Conservation (phyloP, 192 early-diverging fungal species). For the Mortierella alpina region DNA sequence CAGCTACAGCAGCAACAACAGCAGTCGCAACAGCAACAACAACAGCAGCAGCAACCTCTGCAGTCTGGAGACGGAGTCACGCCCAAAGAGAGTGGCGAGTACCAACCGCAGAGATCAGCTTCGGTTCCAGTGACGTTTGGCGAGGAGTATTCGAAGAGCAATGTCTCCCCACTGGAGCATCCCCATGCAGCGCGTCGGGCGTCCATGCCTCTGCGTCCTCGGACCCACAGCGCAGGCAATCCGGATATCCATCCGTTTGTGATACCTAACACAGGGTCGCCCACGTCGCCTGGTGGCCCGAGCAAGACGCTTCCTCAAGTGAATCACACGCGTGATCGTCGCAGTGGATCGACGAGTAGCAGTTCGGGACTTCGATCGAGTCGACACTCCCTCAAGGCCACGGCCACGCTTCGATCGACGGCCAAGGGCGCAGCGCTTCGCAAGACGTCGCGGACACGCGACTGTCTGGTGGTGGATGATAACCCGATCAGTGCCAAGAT, state of each 20-base stretch:
- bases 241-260: conserved; percentile 50
- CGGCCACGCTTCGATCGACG: conserved; percentile 45
- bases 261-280: conserved; percentile 19
- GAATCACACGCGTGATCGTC: conserved; percentile 33
- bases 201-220: conserved; percentile 47
- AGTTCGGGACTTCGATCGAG: conserved; percentile 43
- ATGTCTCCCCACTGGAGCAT: conserved; percentile 10
- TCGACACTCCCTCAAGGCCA: conserved; percentile 45
- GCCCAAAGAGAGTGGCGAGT: conserved; percentile 34
- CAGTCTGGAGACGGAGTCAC: conserved; percentile 12
- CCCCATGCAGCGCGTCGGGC: conserved; percentile 15
- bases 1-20: background rate
- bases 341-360: conserved; percentile 44
- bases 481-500: conserved; percentile 92
- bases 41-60: background rate
- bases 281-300: conserved; percentile 37
- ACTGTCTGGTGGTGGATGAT: conserved; percentile 89
- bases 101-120: conserved; percentile 45
- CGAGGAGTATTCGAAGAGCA: conserved; percentile 10
- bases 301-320: conserved; percentile 33
- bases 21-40: conserved; percentile 12
- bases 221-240: conserved; percentile 38
- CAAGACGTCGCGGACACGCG: conserved; percentile 43
- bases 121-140: conserved; percentile 51
- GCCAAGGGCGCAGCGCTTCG: conserved; percentile 26